Evolutionary conservation across 768 basidiomycete species (phyloP).

Genomic region (Candolleomyces eurysporus): DNA sequence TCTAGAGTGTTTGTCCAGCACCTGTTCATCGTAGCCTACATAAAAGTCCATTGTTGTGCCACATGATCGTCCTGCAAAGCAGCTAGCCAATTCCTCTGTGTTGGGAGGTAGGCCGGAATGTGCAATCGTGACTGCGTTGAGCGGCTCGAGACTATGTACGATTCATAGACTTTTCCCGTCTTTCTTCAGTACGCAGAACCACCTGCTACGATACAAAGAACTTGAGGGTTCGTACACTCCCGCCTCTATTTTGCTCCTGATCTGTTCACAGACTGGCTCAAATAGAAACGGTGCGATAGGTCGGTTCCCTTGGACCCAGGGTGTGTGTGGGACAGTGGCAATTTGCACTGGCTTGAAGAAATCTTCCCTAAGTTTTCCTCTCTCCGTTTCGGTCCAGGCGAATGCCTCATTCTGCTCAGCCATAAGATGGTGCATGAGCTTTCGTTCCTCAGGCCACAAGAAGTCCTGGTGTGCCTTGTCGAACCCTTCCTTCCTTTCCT

Average conservation of each 20-base stretch:
- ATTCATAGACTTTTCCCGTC: conserved; percentile 26
- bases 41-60: too few species aligned
- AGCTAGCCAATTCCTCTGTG: too few species aligned
- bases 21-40: conserved; percentile 2
- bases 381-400: too few species aligned
- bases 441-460: conserved; percentile 10
- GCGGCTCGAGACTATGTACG: conserved; percentile 33
- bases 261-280: conserved; percentile 5
- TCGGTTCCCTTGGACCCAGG: conserved; percentile 6
- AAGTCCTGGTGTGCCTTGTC: conserved; percentile 16
- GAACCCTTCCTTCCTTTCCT: conserved; percentile 19
- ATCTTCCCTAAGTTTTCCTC: too few species aligned
- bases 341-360: conserved; percentile 14
- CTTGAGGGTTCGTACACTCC: too few species aligned
- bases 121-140: conserved; percentile 31
- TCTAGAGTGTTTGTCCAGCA: background rate
- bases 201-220: conserved; percentile 31
- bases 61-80: too few species aligned
- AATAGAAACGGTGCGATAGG: conserved; percentile 13
- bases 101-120: too few species aligned
- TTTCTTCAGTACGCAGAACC: conserved; percentile 38
- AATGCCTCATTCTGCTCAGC: too few species aligned
- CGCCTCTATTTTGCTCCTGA: conserved; percentile 27
- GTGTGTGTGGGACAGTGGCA: conserved; percentile 9
- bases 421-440: too few species aligned